Evolutionary conservation across 169 alveolate species (phyloP), one percentile per base, ranked within the genome.

Genomic region (Plasmodium billcollinsi): DNA sequence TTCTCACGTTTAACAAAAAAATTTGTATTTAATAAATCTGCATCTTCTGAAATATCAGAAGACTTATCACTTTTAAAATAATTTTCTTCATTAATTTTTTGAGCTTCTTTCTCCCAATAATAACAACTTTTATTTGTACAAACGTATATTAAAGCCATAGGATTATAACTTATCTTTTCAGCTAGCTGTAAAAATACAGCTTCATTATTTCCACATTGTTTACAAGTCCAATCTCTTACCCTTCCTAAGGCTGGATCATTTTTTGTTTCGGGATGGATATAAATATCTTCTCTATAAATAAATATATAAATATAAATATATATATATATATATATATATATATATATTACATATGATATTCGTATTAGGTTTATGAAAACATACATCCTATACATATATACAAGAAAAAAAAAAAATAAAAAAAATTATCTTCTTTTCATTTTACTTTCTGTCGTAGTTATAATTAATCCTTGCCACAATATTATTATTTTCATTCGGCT

Each of bases 181-280:
- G 98, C 98, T 4, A 97, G 90, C 72, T 97, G 98, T 74, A 96
- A 96, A 86, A 96, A 97, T 12, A 97, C 97, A 1, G 97, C 97
- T 67, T 95, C 96, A 45, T 89, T 80, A 61, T 83, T 88, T 9
- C 97, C 96, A 71, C 98, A 97, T 63, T 93, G 88, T 43, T 93
- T 92, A 74, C 98, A 97, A 33, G 73, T 89, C 98, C 98, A 96
- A 65, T 95, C 97, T 14, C 93, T 91, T 52, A 97, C 96, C 14
- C 98, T 94, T 11, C 98, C 98, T 39, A 97, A 92, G 3, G 98
- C 96, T 12, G 98, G 98, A 78, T 97, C 98, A 74, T 96, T 95
- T 59, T 93, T 90, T 39, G 97, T 88, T 52, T 93, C 97, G 11
- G 96, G 96, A 56, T 96, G 94, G 20, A 97, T 95, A 52, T 94